A percentile compares a stretch with the other conserved stretches of the same genome.
Conservation (phyloP, 73 alveolate genomes). For the Tetrahymena borealis region DNA sequence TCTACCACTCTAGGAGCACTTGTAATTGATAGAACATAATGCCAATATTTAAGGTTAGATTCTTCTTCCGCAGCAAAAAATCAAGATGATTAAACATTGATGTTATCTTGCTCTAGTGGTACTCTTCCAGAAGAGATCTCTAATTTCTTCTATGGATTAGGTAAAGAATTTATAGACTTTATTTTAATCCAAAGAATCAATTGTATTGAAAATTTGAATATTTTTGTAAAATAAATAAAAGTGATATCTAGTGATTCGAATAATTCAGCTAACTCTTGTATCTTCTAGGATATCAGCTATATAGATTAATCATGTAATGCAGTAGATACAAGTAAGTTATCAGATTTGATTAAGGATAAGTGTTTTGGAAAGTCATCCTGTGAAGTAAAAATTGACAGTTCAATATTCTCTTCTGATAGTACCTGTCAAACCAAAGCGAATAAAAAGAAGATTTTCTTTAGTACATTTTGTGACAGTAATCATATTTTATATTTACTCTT, state of each 20-base stretch:
- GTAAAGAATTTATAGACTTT: neutral
- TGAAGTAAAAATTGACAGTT: neutral
- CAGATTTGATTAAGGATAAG: neutral
- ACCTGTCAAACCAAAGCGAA: neutral
- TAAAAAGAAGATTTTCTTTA: neutral
- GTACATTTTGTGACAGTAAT: neutral
- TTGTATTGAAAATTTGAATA: neutral
- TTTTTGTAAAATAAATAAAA: neutral
- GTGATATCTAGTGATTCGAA: neutral
- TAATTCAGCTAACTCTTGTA: neutral
- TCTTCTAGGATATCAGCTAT: neutral
- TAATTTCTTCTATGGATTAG: neutral
- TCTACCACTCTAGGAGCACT: neutral
- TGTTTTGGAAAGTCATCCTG: neutral
- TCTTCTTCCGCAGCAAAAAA: neutral
- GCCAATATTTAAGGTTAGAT: neutral
- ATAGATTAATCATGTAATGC: neutral
- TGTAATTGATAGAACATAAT: neutral
- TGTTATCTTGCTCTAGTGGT: neutral
- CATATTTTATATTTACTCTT: neutral
- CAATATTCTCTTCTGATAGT: neutral
- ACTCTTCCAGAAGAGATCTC: neutral
- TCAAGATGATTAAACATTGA: neutral
- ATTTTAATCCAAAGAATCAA: neutral
- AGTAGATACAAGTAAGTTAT: neutral